Percentiles rank a stretch among this genome's conserved stretches.
Evolutionary conservation across 169 alveolate genomes (phyloP).

Genomic region (Babesia divergens): DNA sequence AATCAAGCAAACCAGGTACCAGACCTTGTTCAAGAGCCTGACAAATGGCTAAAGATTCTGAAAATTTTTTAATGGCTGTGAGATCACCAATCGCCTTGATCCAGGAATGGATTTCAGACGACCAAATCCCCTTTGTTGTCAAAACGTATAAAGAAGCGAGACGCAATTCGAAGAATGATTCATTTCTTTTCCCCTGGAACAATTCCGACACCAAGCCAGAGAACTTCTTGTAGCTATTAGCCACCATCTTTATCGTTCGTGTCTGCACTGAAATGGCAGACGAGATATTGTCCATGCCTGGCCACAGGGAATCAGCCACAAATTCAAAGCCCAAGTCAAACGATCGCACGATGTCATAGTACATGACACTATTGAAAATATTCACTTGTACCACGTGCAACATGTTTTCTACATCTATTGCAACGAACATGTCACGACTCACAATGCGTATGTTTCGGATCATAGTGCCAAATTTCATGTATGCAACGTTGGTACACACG

Average conservation of each 20-base stretch:
- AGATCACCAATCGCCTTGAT: conserved; percentile 54
- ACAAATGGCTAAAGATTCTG: conserved; percentile 40
- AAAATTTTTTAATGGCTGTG: conserved; percentile 41
- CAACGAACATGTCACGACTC: conserved; percentile 51
- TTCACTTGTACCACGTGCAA: conserved; percentile 49
- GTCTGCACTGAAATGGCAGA: conserved; percentile 40
- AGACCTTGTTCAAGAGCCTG: conserved; percentile 19
- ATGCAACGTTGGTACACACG: conserved; percentile 32
- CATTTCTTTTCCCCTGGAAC: conserved; percentile 33
- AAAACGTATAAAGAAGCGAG: conserved; percentile 18
- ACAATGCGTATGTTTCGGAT: conserved; percentile 34
- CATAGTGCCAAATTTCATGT: conserved; percentile 7
- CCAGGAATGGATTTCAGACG: conserved; percentile 58
- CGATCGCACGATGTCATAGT: conserved; percentile 45
- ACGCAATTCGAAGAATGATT: conserved; percentile 37
- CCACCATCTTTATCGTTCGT: conserved; percentile 52
- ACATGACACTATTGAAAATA: conserved; percentile 19
- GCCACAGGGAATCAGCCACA: conserved; percentile 5
- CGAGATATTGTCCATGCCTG: conserved; percentile 19
- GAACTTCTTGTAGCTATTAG: conserved; percentile 61
- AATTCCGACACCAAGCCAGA: conserved; percentile 47
- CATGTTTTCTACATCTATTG: conserved; percentile 22
- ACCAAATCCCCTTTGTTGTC: conserved; percentile 30
- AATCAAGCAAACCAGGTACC: conserved; percentile 58
- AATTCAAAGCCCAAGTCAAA: conserved; percentile 10